Conservation (phyloP, 2,329 filamentous ascomycete genomes). For the Cladosporium phlei region DNA sequence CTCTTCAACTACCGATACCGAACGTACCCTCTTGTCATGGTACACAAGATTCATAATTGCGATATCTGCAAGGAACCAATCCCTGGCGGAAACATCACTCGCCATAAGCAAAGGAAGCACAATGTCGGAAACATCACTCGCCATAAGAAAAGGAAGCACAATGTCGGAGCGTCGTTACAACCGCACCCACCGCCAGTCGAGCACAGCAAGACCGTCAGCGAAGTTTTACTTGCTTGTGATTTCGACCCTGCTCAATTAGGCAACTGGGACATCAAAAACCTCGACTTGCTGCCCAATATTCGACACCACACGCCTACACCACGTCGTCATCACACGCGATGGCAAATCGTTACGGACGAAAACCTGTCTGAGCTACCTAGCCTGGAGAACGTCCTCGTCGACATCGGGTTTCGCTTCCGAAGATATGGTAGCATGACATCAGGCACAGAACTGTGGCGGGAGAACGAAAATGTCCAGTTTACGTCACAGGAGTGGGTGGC, state of each 20-base stretch:
- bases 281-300: constrained; percentile 13
- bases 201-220: constrained; percentile 1
- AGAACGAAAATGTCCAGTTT: neutral
- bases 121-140: neutral
- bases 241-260: constrained; percentile 9
- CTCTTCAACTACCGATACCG: neutral
- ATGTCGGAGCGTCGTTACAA: too few species aligned
- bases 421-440: neutral
- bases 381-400: neutral
- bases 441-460: neutral
- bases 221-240: constrained; percentile 11
- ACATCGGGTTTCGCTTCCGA: neutral
- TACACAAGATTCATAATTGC: neutral
- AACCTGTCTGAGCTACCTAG: neutral
- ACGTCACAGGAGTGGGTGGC: neutral
- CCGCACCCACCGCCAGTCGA: constrained; percentile 1
- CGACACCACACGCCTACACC: constrained; percentile 6
- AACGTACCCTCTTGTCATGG: neutral
- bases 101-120: neutral
- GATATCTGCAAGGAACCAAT: neutral
- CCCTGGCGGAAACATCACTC: neutral
- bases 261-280: constrained; percentile 8
- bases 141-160: neutral
- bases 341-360: constrained; percentile 2
- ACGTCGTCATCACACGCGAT: constrained; percentile 11